These are phyloP conservation scores for Zygosaccharomyces pseudobailii DNA, from an alignment of 1,139 yeast species.

Conservation along the genomic window DNA sequence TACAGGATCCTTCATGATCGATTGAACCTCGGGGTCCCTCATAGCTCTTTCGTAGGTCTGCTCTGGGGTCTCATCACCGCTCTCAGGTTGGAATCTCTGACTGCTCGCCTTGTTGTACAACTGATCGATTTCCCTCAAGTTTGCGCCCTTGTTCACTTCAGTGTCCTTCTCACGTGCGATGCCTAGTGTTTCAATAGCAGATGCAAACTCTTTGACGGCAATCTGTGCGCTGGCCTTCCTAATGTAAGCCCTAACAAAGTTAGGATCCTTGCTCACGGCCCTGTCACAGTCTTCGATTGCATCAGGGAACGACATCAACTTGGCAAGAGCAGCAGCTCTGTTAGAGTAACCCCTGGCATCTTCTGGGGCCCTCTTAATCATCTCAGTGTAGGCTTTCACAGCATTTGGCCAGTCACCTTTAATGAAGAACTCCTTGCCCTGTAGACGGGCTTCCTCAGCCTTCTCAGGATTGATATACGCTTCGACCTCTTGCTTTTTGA, in stretches of 20 bases:
- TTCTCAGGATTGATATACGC: conserved; percentile 82
- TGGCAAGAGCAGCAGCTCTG: conserved; percentile 95
- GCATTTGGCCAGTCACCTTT: conserved; percentile 97
- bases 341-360: conserved; percentile 97
- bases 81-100: conserved; percentile 69
- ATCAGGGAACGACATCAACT: conserved; percentile 95
- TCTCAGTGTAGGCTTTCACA: conserved; percentile 89
- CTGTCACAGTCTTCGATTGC: conserved; percentile 87
- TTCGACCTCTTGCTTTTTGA: conserved; percentile 70
- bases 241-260: conserved; percentile 88
- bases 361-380: conserved; percentile 91
- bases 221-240: conserved; percentile 95
- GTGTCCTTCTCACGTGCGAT: conserved; percentile 72
- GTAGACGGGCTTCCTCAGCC: conserved; percentile 92
- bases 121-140: conserved; percentile 72
- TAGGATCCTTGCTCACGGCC: conserved; percentile 85
- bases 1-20: conserved; percentile 90
- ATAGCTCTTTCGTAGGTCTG: conserved; percentile 88
- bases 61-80: conserved; percentile 90
- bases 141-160: conserved; percentile 57
- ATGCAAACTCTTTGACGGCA: conserved; percentile 82
- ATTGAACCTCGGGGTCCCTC: conserved; percentile 89
- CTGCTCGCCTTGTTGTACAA: conserved; percentile 71
- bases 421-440: conserved; percentile 85
- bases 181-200: conserved; percentile 76